Evolutionary conservation across 768 basidiomycete genomes (phyloP), one percentile per base, ranked within the genome.

Genomic region (Psilocybe tampanensis): DNA sequence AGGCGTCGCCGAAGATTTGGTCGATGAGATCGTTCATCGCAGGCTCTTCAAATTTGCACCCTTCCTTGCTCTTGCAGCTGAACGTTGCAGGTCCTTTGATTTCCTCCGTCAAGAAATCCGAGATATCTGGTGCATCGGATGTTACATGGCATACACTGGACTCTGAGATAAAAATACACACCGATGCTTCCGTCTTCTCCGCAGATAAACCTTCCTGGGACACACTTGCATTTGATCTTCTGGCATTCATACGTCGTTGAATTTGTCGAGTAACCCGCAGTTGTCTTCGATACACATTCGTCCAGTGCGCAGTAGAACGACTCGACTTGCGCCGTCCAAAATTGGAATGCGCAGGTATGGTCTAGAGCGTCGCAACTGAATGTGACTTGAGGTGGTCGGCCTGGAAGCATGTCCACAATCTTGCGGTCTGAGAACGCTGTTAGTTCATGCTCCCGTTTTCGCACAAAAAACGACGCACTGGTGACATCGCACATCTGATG

Each of bases 401-500:
- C 89, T 0, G 92, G 90, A n/a, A 82, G 76, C 70, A 98, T 92
- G 67, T 97, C 96, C 59, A 97, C 77, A 63, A 98, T 98, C 74
- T 97, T 97, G 47, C 91, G 87, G 74, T 98, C 94, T 96, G 64
- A 5, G 24, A 5, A 42, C 47, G 18, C 24, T 17, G 24, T 44
- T 53, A 15, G 36, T 15, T 39, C 11, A 21, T 29, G n/a, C 24
- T 17, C n/a, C n/a, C 26, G 29, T 15, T 41, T 39, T 18, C 47
- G 11, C 15, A 18, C 21, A 12, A 32, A 54, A 8, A 36, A 12
- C 21, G 8, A 79, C 92, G 64, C 67, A 96, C 95, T 98, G 11
- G 97, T 99, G 32, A 99, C 95, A 69, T 98, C 86, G 74, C 97
- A 99, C 87, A 97, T 94, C 71, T 99, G 96, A 72, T 95, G 94